phyloP scores from a whole-genome alignment of 2,329 filamentous ascomycete species.

The Claviceps sp. region DNA sequence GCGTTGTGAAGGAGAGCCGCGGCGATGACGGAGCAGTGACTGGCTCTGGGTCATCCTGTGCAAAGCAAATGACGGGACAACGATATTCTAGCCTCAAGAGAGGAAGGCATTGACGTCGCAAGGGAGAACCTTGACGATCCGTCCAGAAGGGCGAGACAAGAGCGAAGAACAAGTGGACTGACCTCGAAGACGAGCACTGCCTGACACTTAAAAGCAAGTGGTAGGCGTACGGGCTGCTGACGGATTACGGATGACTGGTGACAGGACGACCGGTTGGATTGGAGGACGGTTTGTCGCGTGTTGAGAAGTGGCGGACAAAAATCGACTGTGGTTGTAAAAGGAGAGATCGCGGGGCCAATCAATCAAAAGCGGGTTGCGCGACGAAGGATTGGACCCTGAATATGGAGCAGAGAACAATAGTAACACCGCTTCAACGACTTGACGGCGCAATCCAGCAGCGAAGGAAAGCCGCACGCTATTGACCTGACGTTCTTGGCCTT shows the following conservation, averaged over 20 bases:
- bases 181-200: slow-evolving; percentile 1
- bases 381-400: not conserved
- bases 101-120: not conserved
- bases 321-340: slow-evolving; percentile 4
- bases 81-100: not conserved
- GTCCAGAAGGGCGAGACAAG: not conserved
- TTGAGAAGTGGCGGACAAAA: slow-evolving; percentile 4
- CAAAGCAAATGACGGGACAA: not conserved
- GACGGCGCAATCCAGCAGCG: not conserved
- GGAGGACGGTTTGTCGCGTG: not conserved
- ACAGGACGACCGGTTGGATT: not conserved
- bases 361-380: not conserved
- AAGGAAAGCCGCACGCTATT: not conserved
- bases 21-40: not conserved
- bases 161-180: not conserved
- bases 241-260: not conserved
- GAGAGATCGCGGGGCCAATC: slow-evolving; percentile 6
- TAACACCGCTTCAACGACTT: not conserved
- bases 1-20: not conserved
- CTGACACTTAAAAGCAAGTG: not conserved
- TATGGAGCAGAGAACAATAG: slow-evolving; percentile 1
- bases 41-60: not conserved
- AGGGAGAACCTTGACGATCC: not conserved
- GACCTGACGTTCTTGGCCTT: not conserved
- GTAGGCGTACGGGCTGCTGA: not conserved